A percentile compares a stretch with the other conserved stretches of the same genome.
phyloP scores from a whole-genome alignment of 176 grass and related monocot species.

The Aechmea fasciata region DNA sequence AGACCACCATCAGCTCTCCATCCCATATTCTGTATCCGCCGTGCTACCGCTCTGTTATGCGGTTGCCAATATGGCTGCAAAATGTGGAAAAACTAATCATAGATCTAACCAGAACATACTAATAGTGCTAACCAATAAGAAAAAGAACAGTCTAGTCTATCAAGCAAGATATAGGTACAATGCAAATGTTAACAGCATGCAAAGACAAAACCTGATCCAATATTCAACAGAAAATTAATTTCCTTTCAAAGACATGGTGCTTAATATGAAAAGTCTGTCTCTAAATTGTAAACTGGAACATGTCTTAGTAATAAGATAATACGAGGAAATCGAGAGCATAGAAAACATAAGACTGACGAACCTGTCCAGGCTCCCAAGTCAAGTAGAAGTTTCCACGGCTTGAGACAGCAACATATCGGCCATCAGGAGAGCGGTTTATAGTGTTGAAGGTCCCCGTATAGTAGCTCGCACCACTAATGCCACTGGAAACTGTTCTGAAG shows the following conservation, averaged over 20 bases:
- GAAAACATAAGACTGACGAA: conserved; percentile 14
- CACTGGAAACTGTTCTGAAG: conserved; percentile 99
- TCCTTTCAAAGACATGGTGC: too few species aligned
- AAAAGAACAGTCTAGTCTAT: neutral
- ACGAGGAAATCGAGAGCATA: neutral
- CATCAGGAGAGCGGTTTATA: conserved; percentile 76
- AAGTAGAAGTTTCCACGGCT: conserved; percentile 94
- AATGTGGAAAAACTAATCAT: neutral
- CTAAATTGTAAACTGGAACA: too few species aligned
- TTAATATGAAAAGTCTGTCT: too few species aligned
- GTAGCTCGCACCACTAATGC: conserved; percentile 95
- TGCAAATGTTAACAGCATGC: too few species aligned
- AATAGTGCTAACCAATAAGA: neutral
- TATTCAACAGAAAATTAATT: too few species aligned
- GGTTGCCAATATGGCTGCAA: conserved; percentile 89
- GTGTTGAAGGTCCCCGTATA: conserved; percentile 98
- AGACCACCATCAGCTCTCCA: conserved; percentile 97
- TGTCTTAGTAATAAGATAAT: neutral
- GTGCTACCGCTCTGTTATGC: conserved; percentile 90
- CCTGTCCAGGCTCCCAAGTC: conserved; percentile 96
- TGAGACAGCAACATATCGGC: conserved; percentile 81
- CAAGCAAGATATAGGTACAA: too few species aligned
- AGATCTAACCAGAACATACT: neutral
- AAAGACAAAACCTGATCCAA: too few species aligned
- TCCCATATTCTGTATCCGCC: conserved; percentile 96